Percentiles rank a stretch among this genome's conserved stretches.
phyloP scores from a whole-genome alignment of 148 eudicot genomes.

The Rhododendron ferrugineum region DNA sequence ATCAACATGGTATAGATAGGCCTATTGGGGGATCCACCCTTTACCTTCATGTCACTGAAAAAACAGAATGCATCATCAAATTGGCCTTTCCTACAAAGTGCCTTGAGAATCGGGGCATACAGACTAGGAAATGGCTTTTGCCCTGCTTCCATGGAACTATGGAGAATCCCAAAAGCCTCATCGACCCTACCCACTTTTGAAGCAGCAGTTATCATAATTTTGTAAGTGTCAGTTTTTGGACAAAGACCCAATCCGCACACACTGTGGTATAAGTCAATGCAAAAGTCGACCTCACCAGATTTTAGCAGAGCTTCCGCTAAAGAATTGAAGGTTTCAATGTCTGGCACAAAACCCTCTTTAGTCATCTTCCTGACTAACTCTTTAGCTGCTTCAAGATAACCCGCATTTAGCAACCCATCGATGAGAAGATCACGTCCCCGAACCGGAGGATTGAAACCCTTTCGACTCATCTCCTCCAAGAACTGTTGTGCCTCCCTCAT shows the following conservation, averaged over 20 bases:
- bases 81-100: constrained; percentile 67
- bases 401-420: constrained; percentile 86
- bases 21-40: constrained; percentile 79
- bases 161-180: constrained; percentile 71
- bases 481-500: constrained; percentile 77
- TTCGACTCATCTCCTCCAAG: constrained; percentile 85
- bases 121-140: constrained; percentile 87
- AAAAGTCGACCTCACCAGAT: constrained; percentile 72
- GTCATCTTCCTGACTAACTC: constrained; percentile 75
- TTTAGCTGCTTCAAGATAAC: constrained; percentile 82
- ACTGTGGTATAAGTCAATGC: constrained; percentile 62
- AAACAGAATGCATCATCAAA: constrained; percentile 93
- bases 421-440: constrained; percentile 85
- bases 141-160: constrained; percentile 85
- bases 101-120: constrained; percentile 90
- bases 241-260: constrained; percentile 65
- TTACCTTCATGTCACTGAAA: constrained; percentile 87
- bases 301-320: constrained; percentile 68
- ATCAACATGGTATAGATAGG: constrained; percentile 88
- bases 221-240: constrained; percentile 75
- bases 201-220: constrained; percentile 60
- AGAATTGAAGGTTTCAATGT: constrained; percentile 75
- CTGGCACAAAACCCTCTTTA: constrained; percentile 79
- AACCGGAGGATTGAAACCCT: constrained; percentile 87
- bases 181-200: constrained; percentile 64